phyloP scores from a whole-genome alignment of 495 filamentous ascomycete species.

The Neurospora sp. region DNA sequence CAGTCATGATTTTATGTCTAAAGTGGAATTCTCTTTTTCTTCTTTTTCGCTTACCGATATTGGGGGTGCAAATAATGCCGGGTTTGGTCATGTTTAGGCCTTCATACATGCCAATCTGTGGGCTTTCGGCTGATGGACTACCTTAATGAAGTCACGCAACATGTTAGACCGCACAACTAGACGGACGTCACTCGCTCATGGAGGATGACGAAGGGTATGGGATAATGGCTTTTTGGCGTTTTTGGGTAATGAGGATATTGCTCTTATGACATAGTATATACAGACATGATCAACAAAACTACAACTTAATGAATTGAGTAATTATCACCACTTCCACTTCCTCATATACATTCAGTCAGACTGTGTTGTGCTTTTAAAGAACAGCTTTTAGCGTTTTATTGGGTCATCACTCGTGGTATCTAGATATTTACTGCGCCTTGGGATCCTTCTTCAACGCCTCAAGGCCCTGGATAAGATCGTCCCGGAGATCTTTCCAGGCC shows the following conservation, averaged over 20 bases:
- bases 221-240: neutral
- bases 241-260: neutral
- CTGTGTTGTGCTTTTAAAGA: neutral
- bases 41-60: neutral
- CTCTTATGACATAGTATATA: neutral
- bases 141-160: neutral
- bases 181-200: slow-evolving; percentile 1
- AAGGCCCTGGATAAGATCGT: slow-evolving; percentile 65
- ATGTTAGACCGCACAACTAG: neutral
- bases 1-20: slow-evolving; percentile 13
- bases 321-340: neutral
- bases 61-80: neutral
- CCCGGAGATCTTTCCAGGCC: slow-evolving; percentile 71
- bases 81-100: neutral
- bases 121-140: neutral
- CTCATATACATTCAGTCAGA: neutral
- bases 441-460: slow-evolving; percentile 38
- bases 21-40: neutral
- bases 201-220: neutral
- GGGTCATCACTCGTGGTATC: neutral
- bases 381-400: neutral
- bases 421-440: neutral
- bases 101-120: neutral
- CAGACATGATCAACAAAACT: neutral
- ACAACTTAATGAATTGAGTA: neutral